Base-by-base conservation (phyloP, 805 yeast genomes). In the Lipomyces starkeyi region DNA sequence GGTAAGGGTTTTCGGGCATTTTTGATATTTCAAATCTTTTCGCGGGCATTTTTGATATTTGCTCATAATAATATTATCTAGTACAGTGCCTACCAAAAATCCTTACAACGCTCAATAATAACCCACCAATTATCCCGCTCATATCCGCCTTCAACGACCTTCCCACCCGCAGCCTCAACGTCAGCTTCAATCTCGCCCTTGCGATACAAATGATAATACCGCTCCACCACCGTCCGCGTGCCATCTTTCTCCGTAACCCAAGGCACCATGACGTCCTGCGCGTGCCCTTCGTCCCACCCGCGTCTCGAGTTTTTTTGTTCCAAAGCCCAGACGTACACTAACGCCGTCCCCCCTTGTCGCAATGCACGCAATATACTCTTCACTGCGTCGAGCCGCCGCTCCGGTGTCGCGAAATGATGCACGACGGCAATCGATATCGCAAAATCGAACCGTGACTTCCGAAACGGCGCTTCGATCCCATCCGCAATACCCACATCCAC, bases 71-170 rank as follows among this genome's bases (percentile, higher is more conserved):
- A n/a, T n/a, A n/a, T n/a, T n/a, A n/a, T 29, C 32, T 29, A 29
- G 7, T 29, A 29, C 32, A 29, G 32, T 4, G 32, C 7, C 32
- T 29, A 5, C 29, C 3, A 7, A 5, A 4, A 29, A 29, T 29
- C 32, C 32, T 29, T 29, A 4, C 32, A 6, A 29, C 32, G 32
- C 32, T 37, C 37, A 20, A 62, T 61, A 22, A 62, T 53, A 1
- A 56, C 88, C 91, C 97, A 94, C 98, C 98, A 95, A 75, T 94
- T 94, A 76, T 94, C 99, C 75, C 85, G 86, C 77, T 95, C 98
- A 76, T 94, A 95, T 0, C 99, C 99, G 56, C 85, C 80, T 34
- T 84, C 86, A 0, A 90, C 82, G 0, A 93, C 82, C 3, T 64
- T 72, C 0, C 89, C 93, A 1, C 97, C 97, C 0, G 97, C 97